These are phyloP conservation scores for Volvox carteri DNA, from an alignment of 163 green algal genomes.

Conservation along the genomic window DNA sequence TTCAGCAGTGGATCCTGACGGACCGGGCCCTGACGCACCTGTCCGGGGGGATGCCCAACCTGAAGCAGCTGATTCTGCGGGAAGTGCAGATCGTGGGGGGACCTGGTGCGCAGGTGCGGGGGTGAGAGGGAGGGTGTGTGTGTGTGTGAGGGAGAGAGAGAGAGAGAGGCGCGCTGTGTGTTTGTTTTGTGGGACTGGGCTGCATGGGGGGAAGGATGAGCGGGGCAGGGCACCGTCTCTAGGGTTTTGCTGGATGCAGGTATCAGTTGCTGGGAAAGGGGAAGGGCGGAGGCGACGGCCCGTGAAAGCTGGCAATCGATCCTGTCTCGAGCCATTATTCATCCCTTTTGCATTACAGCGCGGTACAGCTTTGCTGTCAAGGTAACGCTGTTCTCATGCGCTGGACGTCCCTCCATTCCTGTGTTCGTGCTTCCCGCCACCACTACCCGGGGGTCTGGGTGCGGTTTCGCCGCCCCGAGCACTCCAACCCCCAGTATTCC, in stretches of 20 bases:
- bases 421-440: too few species aligned
- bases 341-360: too few species aligned
- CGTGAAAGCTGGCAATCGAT: too few species aligned
- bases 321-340: too few species aligned
- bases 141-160: too few species aligned
- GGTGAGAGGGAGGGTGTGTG: too few species aligned
- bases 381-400: too few species aligned
- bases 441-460: too few species aligned
- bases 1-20: background rate
- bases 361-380: too few species aligned
- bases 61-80: slow-evolving; percentile 33
- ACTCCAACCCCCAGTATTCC: background rate
- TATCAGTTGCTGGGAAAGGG: background rate
- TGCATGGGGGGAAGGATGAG: background rate
- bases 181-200: background rate
- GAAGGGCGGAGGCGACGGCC: too few species aligned
- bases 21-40: slow-evolving; percentile 1
- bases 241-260: background rate
- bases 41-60: background rate
- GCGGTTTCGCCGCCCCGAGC: background rate
- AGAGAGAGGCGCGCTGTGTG: background rate
- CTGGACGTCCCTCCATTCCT: too few species aligned
- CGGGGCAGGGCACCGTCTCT: background rate
- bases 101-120: background rate
- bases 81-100: background rate